Base-by-base conservation (phyloP, 2,329 filamentous ascomycete species). In the Meredithiella fracta region DNA sequence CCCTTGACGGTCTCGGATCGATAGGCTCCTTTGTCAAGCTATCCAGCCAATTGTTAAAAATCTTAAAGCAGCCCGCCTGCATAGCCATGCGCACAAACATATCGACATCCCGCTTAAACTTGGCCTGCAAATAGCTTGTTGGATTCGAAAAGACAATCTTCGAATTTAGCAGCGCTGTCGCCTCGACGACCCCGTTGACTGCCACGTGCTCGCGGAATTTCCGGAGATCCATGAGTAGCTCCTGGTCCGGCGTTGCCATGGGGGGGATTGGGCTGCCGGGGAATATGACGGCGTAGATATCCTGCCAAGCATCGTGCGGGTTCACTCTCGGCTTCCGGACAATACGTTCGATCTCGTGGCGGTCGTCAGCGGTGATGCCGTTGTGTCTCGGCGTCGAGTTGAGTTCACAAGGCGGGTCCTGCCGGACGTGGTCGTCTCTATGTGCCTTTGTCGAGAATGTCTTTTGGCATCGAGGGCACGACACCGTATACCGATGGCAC, bases 401-500 rank as follows among this genome's bases (percentile, higher is more conserved):
- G n/a, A 31, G 20, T 20, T 40, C 25, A n/a, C 57, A 58, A 2
- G 57, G 53, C 3, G 49, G 53, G n/a, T 58, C 57, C n/a, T 37
- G 38, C 38, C 55, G 52, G 37, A 42, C 34, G 42, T 58, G 57
- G n/a, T 53, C 42, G 15, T 58, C 44, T 15, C 57, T 40, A 7
- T n/a, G 49, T 7, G 15, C 38, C 7, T 58, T 42, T 9, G 14
- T 58, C 9, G 29, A n/a, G 17, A 55, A 58, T 5, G 57, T 58
- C 34, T 53, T 55, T 49, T 52, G 52, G 49, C 57, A 58, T 23
- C 57, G 53, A 11, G 53, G 53, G 34, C 57, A 58, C 17, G 29
- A 29, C 20, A 58, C 55, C 11, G 57, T 58, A 44, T 53, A 53
- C 5, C 57, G 57, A 40, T 58, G 57, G 42, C 53, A 58, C 57